A percentile compares a stretch with the other conserved stretches of the same genome.
Evolutionary conservation across 1,284 basidiomycete species (phyloP).

Genomic region (Volvariella surrecta): DNA sequence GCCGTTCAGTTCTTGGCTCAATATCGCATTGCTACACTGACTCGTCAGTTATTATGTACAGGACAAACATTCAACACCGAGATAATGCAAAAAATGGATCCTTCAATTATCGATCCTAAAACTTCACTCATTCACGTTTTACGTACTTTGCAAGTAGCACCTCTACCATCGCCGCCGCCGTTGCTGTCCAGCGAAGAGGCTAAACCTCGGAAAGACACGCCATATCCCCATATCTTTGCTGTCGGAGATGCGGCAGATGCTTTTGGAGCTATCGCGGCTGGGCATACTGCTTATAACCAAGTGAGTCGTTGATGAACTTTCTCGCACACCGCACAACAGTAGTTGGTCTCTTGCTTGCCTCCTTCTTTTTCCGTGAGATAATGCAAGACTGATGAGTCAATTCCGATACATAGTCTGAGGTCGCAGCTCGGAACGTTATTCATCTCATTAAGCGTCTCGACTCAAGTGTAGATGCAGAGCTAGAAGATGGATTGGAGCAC

Average conservation of each 20-base stretch:
- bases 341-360: neutral
- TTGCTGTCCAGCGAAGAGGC: slow-evolving; percentile 6
- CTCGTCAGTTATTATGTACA: slow-evolving; percentile 58
- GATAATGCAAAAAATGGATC: slow-evolving; percentile 42
- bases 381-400: too few relatives aligned
- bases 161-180: slow-evolving; percentile 10
- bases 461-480: slow-evolving; percentile 4
- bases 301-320: too few relatives aligned
- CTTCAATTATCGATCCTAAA: slow-evolving; percentile 37
- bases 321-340: too few relatives aligned
- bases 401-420: slow-evolving; percentile 30
- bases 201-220: slow-evolving; percentile 13
- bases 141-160: slow-evolving; percentile 50
- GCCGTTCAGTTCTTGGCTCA: slow-evolving; percentile 5
- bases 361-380: neutral
- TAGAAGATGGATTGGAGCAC: slow-evolving; percentile 32
- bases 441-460: slow-evolving; percentile 27
- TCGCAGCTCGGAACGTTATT: slow-evolving; percentile 48
- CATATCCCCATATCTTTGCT: slow-evolving; percentile 55
- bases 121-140: slow-evolving; percentile 47
- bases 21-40: slow-evolving; percentile 1
- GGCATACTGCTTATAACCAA: slow-evolving; percentile 63
- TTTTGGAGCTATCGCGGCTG: slow-evolving; percentile 62
- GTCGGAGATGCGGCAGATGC: slow-evolving; percentile 66
- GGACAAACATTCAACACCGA: slow-evolving; percentile 68